Conservation (phyloP, 179 eudicot genomes). For the Silene vulgaris region DNA sequence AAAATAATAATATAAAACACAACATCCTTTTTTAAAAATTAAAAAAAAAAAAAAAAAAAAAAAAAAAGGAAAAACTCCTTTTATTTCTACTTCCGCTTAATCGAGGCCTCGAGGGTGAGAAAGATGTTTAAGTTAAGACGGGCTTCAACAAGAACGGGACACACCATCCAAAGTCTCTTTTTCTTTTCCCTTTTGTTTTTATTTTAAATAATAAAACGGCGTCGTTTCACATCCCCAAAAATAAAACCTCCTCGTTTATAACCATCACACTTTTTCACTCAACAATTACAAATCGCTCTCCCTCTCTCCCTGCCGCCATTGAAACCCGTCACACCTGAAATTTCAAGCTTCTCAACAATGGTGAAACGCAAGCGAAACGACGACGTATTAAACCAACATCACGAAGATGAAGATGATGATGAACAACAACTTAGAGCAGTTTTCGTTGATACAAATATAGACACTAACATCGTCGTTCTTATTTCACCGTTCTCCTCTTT, state of each 20-base stretch:
- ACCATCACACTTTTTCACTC: not conserved
- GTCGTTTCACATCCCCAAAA: not conserved
- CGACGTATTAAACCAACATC: not conserved
- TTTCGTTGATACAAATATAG: constrained; percentile 56
- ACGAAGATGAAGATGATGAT: constrained; percentile 17
- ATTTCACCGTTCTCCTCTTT: constrained; percentile 35
- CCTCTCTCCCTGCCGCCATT: constrained; percentile 25
- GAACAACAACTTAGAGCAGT: constrained; percentile 25
- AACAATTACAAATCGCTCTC: not conserved
- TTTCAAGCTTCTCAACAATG: constrained; percentile 3
- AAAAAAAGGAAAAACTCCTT: no score
- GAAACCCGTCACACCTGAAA: not conserved
- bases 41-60: no score
- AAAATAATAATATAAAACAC: no score
- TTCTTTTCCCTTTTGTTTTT: no score
- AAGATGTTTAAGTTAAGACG: no score
- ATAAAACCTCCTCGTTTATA: not conserved
- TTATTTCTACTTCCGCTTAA: no score
- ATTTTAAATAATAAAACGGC: constrained; percentile 6
- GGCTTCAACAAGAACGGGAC: no score
- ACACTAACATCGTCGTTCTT: constrained; percentile 49
- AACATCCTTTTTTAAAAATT: no score
- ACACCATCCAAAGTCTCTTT: no score
- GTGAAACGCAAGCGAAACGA: constrained; percentile 4
- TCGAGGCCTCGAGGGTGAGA: no score